Percentiles rank a stretch among this genome's conserved stretches.
Evolutionary conservation across 192 early-diverging fungal genomes (phyloP).

Genomic region (Rhizoclosmatium globosum): DNA sequence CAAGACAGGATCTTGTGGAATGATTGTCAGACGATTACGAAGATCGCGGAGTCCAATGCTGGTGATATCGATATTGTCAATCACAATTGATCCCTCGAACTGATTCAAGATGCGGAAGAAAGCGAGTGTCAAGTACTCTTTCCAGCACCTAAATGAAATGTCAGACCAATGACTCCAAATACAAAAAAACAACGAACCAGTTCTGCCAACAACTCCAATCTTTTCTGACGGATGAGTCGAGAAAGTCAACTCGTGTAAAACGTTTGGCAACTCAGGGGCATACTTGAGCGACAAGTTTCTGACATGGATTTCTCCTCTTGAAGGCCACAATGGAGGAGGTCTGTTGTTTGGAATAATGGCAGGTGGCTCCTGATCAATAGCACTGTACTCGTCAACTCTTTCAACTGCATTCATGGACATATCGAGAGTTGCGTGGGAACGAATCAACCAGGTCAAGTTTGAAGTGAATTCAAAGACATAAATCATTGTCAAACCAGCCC

Average conservation of each 20-base stretch:
- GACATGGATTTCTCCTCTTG: constrained; percentile 46
- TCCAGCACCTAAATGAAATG: constrained; percentile 31
- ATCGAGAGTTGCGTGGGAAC: not conserved
- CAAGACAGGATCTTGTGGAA: not conserved
- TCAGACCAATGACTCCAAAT: not conserved
- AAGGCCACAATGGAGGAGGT: constrained; percentile 51
- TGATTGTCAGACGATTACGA: not conserved
- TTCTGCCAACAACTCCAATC: constrained; percentile 58
- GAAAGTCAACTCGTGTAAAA: constrained; percentile 44
- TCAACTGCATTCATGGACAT: constrained; percentile 59
- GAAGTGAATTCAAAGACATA: constrained; percentile 80
- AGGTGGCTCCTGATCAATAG: constrained; percentile 46
- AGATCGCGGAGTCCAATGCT: constrained; percentile 2
- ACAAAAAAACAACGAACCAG: constrained; percentile 37
- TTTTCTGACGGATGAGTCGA: constrained; percentile 52
- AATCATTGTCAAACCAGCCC: constrained; percentile 58
- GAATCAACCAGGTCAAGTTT: constrained; percentile 66
- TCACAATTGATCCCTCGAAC: constrained; percentile 51
- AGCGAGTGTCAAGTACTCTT: constrained; percentile 51
- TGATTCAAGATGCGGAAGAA: constrained; percentile 67
- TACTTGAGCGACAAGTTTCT: constrained; percentile 48
- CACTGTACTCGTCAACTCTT: constrained; percentile 68
- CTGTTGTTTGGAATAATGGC: constrained; percentile 15
- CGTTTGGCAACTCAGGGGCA: constrained; percentile 45
- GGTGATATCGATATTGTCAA: constrained; percentile 60